Conservation (phyloP, 129 eudicot genomes). For the Scalesia atractyloides region DNA sequence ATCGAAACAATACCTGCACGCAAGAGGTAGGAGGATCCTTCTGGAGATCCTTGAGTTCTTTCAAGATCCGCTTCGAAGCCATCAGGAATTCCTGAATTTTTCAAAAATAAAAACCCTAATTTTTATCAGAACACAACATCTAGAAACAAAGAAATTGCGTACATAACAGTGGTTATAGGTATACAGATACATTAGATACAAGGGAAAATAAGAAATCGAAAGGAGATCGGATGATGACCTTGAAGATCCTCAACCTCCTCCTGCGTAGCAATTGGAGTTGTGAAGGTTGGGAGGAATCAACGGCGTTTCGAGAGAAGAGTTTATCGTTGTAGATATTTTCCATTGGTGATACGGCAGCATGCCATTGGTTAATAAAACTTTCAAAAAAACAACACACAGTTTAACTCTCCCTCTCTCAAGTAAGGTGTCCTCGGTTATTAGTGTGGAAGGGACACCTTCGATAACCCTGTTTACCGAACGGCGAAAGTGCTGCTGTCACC, state of each 20-base stretch:
- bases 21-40: slow-evolving; percentile 80
- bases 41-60: slow-evolving; percentile 69
- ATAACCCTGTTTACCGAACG: too few species aligned
- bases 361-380: too few species aligned
- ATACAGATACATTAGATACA: neutral
- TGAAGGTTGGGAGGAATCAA: slow-evolving; percentile 26
- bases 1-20: slow-evolving; percentile 51
- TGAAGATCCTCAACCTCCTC: slow-evolving; percentile 18
- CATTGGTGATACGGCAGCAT: too few species aligned
- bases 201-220: neutral
- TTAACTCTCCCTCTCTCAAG: too few species aligned
- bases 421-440: too few species aligned
- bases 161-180: too few species aligned
- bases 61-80: slow-evolving; percentile 74
- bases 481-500: too few species aligned
- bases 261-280: neutral
- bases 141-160: neutral
- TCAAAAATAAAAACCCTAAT: slow-evolving; percentile 30
- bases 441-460: too few species aligned
- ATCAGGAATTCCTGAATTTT: slow-evolving; percentile 40
- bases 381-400: too few species aligned
- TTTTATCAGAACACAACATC: slow-evolving; percentile 3
- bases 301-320: slow-evolving; percentile 6
- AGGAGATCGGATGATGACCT: slow-evolving; percentile 13
- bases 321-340: neutral